Evolutionary conservation across 805 yeast genomes (phyloP).

Genomic region (Candida adriatica): DNA sequence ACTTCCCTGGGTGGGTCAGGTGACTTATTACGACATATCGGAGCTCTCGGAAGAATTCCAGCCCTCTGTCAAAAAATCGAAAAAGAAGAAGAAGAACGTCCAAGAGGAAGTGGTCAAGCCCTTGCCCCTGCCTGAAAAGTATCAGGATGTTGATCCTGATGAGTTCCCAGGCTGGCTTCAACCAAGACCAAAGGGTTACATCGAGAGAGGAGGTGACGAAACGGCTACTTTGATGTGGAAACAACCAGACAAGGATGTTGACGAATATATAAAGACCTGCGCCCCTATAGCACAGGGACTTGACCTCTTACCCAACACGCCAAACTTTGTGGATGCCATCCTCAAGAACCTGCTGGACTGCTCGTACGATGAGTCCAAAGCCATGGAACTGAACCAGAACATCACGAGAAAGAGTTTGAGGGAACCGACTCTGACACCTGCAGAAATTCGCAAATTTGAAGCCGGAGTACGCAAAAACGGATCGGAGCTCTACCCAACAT

Average conservation of each 20-base stretch:
- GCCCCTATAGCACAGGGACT: slow-evolving; percentile 49
- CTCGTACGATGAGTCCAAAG: slow-evolving; percentile 42
- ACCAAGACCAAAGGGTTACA: slow-evolving; percentile 70
- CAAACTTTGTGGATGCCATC: slow-evolving; percentile 77
- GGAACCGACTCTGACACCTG: slow-evolving; percentile 69
- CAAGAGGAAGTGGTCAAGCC: slow-evolving; percentile 20
- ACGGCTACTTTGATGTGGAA: slow-evolving; percentile 66
- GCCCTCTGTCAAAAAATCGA: slow-evolving; percentile 17
- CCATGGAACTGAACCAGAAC: slow-evolving; percentile 37
- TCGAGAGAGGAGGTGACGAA: slow-evolving; percentile 76
- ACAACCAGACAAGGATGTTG: slow-evolving; percentile 35
- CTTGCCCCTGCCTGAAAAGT: slow-evolving; percentile 43
- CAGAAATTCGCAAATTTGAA: slow-evolving; percentile 66
- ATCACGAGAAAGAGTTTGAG: slow-evolving; percentile 52
- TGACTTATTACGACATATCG: slow-evolving; percentile 53
- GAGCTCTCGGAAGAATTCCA: slow-evolving; percentile 16
- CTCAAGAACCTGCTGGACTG: slow-evolving; percentile 46
- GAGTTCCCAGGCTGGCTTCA: slow-evolving; percentile 72
- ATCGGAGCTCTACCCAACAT: slow-evolving; percentile 71
- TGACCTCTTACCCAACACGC: slow-evolving; percentile 52
- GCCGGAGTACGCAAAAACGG: slow-evolving; percentile 67
- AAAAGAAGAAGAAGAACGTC: slow-evolving; percentile 20
- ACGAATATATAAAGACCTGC: slow-evolving; percentile 49
- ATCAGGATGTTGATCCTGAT: slow-evolving; percentile 30
- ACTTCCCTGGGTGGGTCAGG: slow-evolving; percentile 57